A percentile compares a stretch with the other conserved stretches of the same genome.
Conservation (phyloP, 352 stramenopile species). For the Phytophthora crassamura region DNA sequence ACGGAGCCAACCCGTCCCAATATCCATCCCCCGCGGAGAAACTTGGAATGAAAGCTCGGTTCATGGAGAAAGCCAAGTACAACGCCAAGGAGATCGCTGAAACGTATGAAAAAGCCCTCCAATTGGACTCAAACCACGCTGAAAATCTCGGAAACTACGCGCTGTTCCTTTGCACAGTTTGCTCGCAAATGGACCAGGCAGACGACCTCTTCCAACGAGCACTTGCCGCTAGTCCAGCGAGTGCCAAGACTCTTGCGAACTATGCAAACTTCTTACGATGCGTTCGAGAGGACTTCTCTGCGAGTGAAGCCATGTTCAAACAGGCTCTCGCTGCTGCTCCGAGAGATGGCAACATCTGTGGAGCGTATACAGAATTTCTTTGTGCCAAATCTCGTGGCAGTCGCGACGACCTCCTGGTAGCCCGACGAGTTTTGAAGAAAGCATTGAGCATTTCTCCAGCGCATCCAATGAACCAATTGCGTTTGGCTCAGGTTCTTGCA, state of each 20-base stretch:
- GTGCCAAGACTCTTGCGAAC: slow-evolving; percentile 31
- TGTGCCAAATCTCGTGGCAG: background rate
- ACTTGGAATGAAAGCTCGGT: slow-evolving; percentile 53
- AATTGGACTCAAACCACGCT: slow-evolving; percentile 34
- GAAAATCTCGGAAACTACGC: slow-evolving; percentile 53
- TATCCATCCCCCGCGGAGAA: slow-evolving; percentile 40
- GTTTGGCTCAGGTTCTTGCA: slow-evolving; percentile 24
- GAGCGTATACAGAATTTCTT: slow-evolving; percentile 46
- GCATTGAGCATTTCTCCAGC: slow-evolving; percentile 24
- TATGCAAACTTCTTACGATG: slow-evolving; percentile 50
- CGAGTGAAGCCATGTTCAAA: slow-evolving; percentile 41
- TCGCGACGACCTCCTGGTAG: background rate
- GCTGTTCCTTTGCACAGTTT: slow-evolving; percentile 38
- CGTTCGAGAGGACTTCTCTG: slow-evolving; percentile 22
- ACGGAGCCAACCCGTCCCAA: too few species aligned
- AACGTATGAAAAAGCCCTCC: slow-evolving; percentile 43
- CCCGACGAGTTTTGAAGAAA: slow-evolving; percentile 32
- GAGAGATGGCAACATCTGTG: slow-evolving; percentile 32
- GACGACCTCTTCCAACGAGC: slow-evolving; percentile 35
- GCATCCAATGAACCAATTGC: slow-evolving; percentile 29
- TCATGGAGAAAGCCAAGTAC: slow-evolving; percentile 42
- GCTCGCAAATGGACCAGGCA: slow-evolving; percentile 27
- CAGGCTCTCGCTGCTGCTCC: slow-evolving; percentile 28
- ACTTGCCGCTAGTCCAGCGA: slow-evolving; percentile 19
- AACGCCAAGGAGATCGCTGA: slow-evolving; percentile 32